phyloP scores from a whole-genome alignment of 2,329 filamentous ascomycete species.

The Diaporthe vexans region DNA sequence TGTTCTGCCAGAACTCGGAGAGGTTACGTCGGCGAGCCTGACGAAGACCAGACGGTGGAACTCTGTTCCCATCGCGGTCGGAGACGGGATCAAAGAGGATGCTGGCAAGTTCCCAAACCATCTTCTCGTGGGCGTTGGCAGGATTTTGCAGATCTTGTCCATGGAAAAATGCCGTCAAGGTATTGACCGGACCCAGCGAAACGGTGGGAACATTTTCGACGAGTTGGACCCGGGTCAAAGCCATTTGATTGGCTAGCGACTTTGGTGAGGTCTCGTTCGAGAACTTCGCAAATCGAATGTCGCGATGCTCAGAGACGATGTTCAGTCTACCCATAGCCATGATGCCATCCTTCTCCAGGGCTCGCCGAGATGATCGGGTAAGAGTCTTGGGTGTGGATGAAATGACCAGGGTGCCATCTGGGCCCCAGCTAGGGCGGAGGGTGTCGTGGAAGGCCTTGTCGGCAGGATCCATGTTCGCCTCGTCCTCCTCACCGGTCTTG shows the following conservation, averaged over 20 bases:
- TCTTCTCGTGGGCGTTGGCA: slow-evolving; percentile 71
- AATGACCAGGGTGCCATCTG: slow-evolving; percentile 77
- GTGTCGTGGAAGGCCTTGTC: slow-evolving; percentile 80
- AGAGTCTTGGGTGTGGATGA: slow-evolving; percentile 41
- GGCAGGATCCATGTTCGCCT: slow-evolving; percentile 70
- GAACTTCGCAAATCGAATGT: slow-evolving; percentile 76
- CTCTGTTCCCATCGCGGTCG: slow-evolving; percentile 49
- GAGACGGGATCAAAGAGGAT: slow-evolving; percentile 84
- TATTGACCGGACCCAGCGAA: slow-evolving; percentile 59
- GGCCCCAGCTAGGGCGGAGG: slow-evolving; percentile 85
- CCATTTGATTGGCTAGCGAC: slow-evolving; percentile 68
- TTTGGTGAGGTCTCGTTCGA: slow-evolving; percentile 69
- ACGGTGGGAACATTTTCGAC: slow-evolving; percentile 73
- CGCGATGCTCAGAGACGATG: slow-evolving; percentile 73
- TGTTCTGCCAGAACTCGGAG: slow-evolving; percentile 74
- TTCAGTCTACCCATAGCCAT: slow-evolving; percentile 68
- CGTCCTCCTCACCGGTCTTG: slow-evolving; percentile 75
- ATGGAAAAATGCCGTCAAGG: slow-evolving; percentile 64
- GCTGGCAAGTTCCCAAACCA: slow-evolving; percentile 87
- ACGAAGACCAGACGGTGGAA: slow-evolving; percentile 36
- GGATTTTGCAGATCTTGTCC: slow-evolving; percentile 50
- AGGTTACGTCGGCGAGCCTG: slow-evolving; percentile 73
- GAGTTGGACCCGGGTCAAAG: slow-evolving; percentile 66
- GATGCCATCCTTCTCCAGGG: slow-evolving; percentile 58
- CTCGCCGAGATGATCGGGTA: slow-evolving; percentile 39